Conservation (phyloP, 2,329 filamentous ascomycete genomes). For the Helicocarpus griseus region DNA sequence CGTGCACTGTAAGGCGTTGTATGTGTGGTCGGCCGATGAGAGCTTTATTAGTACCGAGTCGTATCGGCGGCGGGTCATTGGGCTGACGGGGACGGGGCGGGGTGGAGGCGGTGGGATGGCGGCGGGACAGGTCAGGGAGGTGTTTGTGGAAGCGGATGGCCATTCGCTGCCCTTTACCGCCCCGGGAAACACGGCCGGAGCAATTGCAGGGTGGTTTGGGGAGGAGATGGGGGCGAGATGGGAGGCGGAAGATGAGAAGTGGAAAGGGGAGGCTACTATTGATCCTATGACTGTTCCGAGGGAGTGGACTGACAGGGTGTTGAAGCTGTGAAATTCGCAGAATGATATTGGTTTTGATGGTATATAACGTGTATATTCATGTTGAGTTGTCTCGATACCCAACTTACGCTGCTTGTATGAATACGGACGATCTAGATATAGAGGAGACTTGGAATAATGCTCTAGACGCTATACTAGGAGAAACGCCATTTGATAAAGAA, state of each 20-base stretch:
- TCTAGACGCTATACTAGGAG: too few species aligned
- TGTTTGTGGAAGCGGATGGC: not conserved
- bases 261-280: not conserved
- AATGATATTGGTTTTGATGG: too few species aligned
- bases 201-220: not conserved
- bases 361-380: too few species aligned
- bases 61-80: not conserved
- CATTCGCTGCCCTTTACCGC: not conserved
- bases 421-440: too few species aligned
- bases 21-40: not conserved
- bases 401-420: too few species aligned
- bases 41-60: not conserved
- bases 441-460: too few species aligned
- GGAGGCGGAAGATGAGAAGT: not conserved
- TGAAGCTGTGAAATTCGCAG: not conserved
- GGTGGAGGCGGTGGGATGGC: not conserved
- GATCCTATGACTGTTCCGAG: not conserved
- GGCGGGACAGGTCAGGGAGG: not conserved
- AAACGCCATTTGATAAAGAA: too few species aligned
- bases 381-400: too few species aligned
- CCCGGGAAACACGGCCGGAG: not conserved
- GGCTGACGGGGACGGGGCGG: not conserved
- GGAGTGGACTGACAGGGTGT: not conserved
- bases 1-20: not conserved
- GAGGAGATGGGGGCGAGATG: not conserved